Evolutionary conservation across 371 early-diverging fungal species (phyloP).

Genomic region (Blastocladiella emersonii): DNA sequence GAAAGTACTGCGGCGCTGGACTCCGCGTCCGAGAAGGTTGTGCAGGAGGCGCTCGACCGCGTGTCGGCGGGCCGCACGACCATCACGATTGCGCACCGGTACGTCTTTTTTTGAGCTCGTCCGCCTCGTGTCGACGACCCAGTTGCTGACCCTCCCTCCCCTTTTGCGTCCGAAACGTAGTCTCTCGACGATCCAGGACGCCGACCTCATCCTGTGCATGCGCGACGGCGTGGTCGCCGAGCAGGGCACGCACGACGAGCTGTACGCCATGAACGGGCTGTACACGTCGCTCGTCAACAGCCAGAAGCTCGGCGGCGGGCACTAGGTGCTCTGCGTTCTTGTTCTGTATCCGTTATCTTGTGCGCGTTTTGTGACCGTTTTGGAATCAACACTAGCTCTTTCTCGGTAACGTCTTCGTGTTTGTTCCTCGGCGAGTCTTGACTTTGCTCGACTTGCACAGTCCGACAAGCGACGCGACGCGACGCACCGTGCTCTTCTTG

Average conservation of each 20-base stretch:
- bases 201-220: conserved; percentile 47
- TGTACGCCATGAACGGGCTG: conserved; percentile 16
- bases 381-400: no score
- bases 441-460: no score
- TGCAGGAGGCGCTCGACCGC: conserved; percentile 42
- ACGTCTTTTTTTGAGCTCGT: background rate
- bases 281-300: conserved; percentile 2
- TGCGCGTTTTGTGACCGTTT: no score
- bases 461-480: no score
- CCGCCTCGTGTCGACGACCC: background rate
- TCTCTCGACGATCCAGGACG: conserved; percentile 48
- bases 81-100: conserved; percentile 46
- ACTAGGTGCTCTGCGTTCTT: no score
- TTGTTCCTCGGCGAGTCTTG: no score
- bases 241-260: conserved; percentile 36
- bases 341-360: no score
- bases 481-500: no score
- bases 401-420: no score
- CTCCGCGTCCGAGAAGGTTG: conserved; percentile 35
- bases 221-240: conserved; percentile 43
- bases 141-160: conserved; percentile 12
- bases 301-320: background rate
- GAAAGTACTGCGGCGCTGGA: conserved; percentile 59
- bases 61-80: conserved; percentile 46
- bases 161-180: no score